These are phyloP conservation scores for Dictyostelium brefeldianum DNA, from an alignment of 78 protist species.

Conservation along the genomic window DNA sequence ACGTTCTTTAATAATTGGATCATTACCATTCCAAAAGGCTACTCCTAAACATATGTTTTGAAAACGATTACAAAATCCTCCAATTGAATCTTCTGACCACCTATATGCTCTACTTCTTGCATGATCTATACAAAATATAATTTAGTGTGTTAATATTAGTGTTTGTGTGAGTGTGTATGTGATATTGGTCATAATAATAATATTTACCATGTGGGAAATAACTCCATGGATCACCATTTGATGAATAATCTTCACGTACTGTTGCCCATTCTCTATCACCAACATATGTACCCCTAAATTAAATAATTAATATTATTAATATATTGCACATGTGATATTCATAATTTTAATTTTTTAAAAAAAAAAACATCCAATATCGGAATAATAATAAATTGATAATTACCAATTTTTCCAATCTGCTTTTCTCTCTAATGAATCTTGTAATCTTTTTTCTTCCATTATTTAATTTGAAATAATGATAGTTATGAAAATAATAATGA, in stretches of 20 bases:
- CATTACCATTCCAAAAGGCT: slow-evolving; percentile 90
- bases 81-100: slow-evolving; percentile 94
- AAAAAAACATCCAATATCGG: not conserved
- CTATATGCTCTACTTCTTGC: slow-evolving; percentile 90
- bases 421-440: slow-evolving; percentile 42
- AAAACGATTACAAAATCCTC: slow-evolving; percentile 83
- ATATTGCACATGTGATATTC: not conserved
- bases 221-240: slow-evolving; percentile 77
- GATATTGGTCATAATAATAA: no score
- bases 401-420: slow-evolving; percentile 74
- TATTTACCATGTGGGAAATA: slow-evolving; percentile 86
- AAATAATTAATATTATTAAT: slow-evolving; percentile 8
- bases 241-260: slow-evolving; percentile 81
- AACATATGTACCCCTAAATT: slow-evolving; percentile 80
- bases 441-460: slow-evolving; percentile 33
- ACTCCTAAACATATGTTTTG: slow-evolving; percentile 83
- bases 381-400: not conserved
- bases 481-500: not conserved
- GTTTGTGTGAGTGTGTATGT: not conserved
- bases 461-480: not conserved
- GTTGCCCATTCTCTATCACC: slow-evolving; percentile 86
- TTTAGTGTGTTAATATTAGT: not conserved
- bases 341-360: not conserved
- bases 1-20: slow-evolving; percentile 93
- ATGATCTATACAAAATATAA: not conserved